phyloP scores from a whole-genome alignment of 441 rosid species.

The Biscutella laevigata region DNA sequence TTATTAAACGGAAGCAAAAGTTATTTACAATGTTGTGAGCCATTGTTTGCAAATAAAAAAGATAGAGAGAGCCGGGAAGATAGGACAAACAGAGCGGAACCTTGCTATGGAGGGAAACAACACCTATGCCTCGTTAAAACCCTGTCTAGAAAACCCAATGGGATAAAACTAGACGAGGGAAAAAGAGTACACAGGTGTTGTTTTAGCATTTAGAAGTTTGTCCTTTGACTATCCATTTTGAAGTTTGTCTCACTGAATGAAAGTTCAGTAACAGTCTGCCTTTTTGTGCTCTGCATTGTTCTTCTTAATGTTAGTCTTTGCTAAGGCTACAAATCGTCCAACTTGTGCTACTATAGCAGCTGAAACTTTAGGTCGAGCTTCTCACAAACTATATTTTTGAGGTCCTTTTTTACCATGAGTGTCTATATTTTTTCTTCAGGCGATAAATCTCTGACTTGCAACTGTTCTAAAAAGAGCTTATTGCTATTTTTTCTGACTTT shows the following conservation, averaged over 20 bases:
- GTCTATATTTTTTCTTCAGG: constrained; percentile 7
- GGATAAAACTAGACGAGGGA: no score
- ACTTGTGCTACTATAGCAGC: not conserved
- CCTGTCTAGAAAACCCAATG: no score
- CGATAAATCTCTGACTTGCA: not conserved
- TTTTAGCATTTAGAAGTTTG: no score
- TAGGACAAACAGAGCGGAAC: no score
- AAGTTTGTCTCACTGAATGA: constrained; percentile 6
- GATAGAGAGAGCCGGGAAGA: no score
- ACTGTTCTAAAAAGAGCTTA: constrained; percentile 10
- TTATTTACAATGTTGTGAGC: no score
- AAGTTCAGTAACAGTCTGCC: constrained; percentile 5
- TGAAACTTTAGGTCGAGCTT: constrained; percentile 7
- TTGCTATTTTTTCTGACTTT: constrained; percentile 24
- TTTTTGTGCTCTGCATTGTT: not conserved
- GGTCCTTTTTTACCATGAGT: not conserved
- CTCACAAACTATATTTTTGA: not conserved
- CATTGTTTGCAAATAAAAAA: no score
- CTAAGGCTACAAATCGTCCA: constrained; percentile 12
- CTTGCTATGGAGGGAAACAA: no score
- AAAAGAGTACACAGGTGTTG: no score
- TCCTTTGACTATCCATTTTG: not conserved
- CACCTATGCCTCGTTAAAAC: no score
- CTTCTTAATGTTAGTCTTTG: constrained; percentile 5
- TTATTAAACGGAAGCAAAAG: no score